Evolutionary conservation across 352 stramenopile genomes (phyloP), one percentile per base, ranked within the genome.

Genomic region (Elongisporangium senticosum): DNA sequence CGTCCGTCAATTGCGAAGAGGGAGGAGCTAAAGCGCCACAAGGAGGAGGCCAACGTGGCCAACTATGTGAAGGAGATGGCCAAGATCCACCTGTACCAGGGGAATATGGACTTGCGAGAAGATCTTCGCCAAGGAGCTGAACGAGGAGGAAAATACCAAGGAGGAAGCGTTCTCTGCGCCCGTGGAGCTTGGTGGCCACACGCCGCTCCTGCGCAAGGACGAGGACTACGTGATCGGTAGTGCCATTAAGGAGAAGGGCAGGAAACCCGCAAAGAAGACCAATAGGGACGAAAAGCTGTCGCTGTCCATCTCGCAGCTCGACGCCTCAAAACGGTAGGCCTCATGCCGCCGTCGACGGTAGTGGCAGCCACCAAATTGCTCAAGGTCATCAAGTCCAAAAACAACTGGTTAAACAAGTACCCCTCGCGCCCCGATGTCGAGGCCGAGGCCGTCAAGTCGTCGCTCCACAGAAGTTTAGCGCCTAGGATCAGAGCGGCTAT

Each of bases 1-100:
- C 73, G 90, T 97, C 51, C 81, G 82, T 61, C 79, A 88, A 17
- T 75, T 89, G 58, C 85, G 87, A 90, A 89, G 64, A 93, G 92
- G 70, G 89, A 93, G 69, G 83, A 93, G 23, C 64, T 93, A 2
- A 78, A 92, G 62, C 78, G 78, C 61, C 81, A 94, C 71, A 86
- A 87, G 69, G 79, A 94, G 64, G 82, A 95, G 51, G 90, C 93
- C 65, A 98, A 98, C 75, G 86, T 98, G 62, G 86, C 96, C n/a
- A 81, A 97, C 61, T 98, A 98, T 72, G 93, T 98, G 67, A 90
- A 96, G 65, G 95, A 98, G 68, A 91, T 98, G 72, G 72, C 89
- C 59, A 98, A 98, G 77, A 98, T 98, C 71, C 93, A 96, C 73
- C 93, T 94, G 33, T 98, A 97, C 72, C 94, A 98, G 75, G 91